Evolutionary conservation across 2,329 filamentous ascomycete genomes (phyloP), one percentile per base, ranked within the genome.

Genomic region (Coleophoma eucalyptorum): DNA sequence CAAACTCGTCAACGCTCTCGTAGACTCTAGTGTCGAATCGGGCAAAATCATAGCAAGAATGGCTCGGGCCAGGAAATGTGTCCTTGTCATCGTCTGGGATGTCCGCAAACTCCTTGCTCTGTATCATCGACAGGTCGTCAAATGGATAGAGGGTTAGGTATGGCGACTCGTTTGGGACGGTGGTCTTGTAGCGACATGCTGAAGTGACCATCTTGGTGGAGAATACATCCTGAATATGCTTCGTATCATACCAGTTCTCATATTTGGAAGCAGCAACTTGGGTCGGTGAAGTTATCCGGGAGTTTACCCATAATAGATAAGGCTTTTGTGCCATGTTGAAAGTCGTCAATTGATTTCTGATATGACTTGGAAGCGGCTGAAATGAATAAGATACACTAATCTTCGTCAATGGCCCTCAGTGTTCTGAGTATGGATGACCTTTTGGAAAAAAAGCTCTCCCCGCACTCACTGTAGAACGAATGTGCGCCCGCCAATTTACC

Each of bases 11-110:
- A 13, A 56, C 33, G 13, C 21, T 45, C 34, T 53, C 51, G 50
- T 56, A 56, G 37, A 43, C 33, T 19, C 54, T 40, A 13, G 43
- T 41, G 43, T 56, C 51, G 43, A 54, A 54, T 10, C 54, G 49
- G 19, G 38, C 51, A 15, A 48, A 33, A n/a, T 55, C 48, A 47
- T 50, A 47, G 37, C 46, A 52, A 19, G 37, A 49, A 18, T 38
- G 19, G 32, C 15, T n/a, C 31, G 43, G 35, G 20, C 48, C 33
- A 6, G 40, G 35, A 47, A 51, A 45, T 31, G 37, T 26, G 43
- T 53, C 38, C 45, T 33, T 26, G 43, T 54, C 34, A 16, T 15
- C 38, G 4, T 35, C 43, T 5, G 48, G 49, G 16, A 56, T 48
- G 7, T 41, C 26, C 2, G 13, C 13, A 37, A 42, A 51, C 18